Evolutionary conservation across 805 yeast genomes (phyloP).

Genomic region (Metschnikowia drakensbergensis): DNA sequence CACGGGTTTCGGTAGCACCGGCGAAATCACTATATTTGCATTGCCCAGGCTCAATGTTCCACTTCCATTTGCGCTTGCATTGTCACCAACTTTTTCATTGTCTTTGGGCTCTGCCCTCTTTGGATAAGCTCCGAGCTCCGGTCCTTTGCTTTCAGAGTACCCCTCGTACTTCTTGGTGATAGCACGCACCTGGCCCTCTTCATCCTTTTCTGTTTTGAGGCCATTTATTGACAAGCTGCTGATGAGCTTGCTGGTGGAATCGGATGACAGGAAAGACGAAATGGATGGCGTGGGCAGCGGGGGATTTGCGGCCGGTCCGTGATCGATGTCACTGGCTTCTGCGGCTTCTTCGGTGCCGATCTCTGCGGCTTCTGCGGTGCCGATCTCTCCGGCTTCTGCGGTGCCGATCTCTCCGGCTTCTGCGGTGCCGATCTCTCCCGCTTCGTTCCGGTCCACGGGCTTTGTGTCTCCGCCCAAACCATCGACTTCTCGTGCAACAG

Average conservation of each 20-base stretch:
- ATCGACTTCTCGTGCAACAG: too few relatives aligned
- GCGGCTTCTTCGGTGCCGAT: too few relatives aligned
- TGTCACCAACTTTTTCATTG: neutral
- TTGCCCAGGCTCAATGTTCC: neutral
- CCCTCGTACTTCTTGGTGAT: constrained; percentile 4
- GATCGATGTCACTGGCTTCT: too few relatives aligned
- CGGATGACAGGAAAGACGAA: constrained; percentile 17
- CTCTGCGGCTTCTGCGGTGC: too few relatives aligned
- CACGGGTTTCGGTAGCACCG: constrained; percentile 10
- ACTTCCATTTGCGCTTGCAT: neutral
- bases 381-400: too few relatives aligned
- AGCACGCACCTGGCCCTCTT: constrained; percentile 2
- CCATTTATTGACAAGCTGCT: constrained; percentile 12
- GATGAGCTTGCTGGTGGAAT: constrained; percentile 16
- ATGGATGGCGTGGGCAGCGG: constrained; percentile 4
- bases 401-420: too few relatives aligned
- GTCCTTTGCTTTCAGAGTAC: neutral
- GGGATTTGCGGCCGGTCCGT: neutral
- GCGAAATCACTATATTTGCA: constrained; percentile 4
- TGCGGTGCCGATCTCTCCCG: too few relatives aligned
- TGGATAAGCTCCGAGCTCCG: neutral
- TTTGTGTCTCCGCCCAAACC: neutral
- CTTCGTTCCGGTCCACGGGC: neutral
- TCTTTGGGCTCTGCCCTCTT: neutral
- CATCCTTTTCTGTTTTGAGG: neutral